Conservation (phyloP, 179 eudicot genomes). For the Gypsophila paniculata region DNA sequence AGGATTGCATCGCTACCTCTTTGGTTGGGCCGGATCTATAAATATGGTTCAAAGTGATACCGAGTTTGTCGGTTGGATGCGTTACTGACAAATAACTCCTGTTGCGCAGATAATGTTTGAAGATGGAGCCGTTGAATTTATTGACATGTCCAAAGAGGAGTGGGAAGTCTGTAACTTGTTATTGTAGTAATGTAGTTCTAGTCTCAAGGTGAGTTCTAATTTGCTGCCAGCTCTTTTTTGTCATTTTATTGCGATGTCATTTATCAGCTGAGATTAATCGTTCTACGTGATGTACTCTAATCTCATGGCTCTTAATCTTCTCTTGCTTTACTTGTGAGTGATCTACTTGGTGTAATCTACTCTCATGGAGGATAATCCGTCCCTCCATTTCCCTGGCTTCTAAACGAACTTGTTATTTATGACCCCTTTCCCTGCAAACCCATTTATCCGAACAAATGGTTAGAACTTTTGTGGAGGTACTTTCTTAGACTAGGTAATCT, state of each 20-base stretch:
- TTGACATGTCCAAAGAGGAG: constrained; percentile 82
- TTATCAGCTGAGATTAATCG: background rate
- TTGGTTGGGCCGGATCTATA: background rate
- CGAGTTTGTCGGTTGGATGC: background rate
- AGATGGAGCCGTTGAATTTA: constrained; percentile 52
- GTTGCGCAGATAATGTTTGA: constrained; percentile 73
- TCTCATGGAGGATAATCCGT: too few species aligned
- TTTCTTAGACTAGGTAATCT: background rate
- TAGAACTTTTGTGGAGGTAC: background rate
- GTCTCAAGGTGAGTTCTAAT: constrained; percentile 26
- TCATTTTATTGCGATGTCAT: background rate
- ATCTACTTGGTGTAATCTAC: background rate
- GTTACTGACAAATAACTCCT: constrained; percentile 15
- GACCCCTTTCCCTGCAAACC: too few species aligned
- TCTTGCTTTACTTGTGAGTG: too few species aligned
- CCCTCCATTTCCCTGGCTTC: too few species aligned
- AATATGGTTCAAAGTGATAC: background rate
- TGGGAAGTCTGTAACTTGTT: constrained; percentile 69
- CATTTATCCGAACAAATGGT: background rate
- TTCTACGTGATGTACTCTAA: background rate
- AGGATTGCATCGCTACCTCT: constrained; percentile 19
- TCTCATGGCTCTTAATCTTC: background rate
- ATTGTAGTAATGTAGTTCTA: constrained; percentile 37
- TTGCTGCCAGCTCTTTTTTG: constrained; percentile 8
- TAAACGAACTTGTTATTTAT: background rate